Base-by-base conservation (phyloP, 331 rosid species). In the Rhamnella rubrinervis region DNA sequence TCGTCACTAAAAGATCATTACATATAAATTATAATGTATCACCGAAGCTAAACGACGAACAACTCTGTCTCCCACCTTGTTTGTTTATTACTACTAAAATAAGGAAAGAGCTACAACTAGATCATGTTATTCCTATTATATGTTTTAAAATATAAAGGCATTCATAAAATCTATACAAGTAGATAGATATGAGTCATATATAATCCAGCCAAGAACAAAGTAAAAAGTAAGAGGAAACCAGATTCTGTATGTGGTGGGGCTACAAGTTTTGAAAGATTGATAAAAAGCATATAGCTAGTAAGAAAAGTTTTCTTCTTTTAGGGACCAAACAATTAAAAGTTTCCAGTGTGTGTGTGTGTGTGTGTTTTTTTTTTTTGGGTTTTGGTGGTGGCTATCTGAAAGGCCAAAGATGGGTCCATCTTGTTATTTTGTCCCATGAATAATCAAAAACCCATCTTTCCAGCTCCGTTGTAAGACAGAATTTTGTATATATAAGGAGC, bases 311-410 rank as follows among this genome's bases (percentile, higher is more conserved):
- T 44, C 16, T 44, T 44, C 49, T 9, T 44, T 44, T 9, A 44
- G 4, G 49, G 49, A 44, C 49, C 49, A 44, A 44, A 44, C 49
- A 44, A 44, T 44, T 44, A 12, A 44, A 44, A 18, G 40, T 58
- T 74, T 71, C 49, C 67, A 35, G n/a, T 78, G 55, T 79, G 75
- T 68, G n/a, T n/a, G n/a, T n/a, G n/a, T n/a, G n/a, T n/a, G n/a
- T n/a, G n/a, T n/a, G n/a, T n/a, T n/a, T n/a, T n/a, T n/a, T n/a
- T n/a, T 84, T 62, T 44, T 41, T 59, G 38, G n/a, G n/a, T n/a
- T n/a, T n/a, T 23, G 0, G 23, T 77, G 41, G 77, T 75, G 71
- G 64, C 62, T 61, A 72, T 46, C 73, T 20, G 14, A 16, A 46
- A 56, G 72, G 78, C 57, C 67, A 73, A 66, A 31, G 16, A 5